Conservation (phyloP, 164 flowering plant genomes). For the Warburgia ugandensis region DNA sequence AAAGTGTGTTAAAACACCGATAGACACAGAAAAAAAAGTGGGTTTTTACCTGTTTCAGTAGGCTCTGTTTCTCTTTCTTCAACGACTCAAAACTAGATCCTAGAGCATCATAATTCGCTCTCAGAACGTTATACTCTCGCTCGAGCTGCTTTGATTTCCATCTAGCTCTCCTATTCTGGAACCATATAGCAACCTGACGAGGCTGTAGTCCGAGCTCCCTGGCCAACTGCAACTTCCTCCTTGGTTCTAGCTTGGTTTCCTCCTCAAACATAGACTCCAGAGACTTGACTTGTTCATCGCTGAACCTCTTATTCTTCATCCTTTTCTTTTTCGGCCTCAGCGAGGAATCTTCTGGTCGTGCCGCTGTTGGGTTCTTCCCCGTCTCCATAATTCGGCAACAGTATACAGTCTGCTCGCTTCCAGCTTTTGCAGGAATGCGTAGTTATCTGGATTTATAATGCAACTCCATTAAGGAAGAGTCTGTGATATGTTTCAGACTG, state of each 20-base stretch:
- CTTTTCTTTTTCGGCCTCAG: not conserved
- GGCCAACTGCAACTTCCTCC: constrained; percentile 55
- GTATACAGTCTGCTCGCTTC: too few species aligned
- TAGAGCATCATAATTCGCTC: constrained; percentile 37
- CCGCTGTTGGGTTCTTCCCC: too few species aligned
- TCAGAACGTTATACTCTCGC: constrained; percentile 40
- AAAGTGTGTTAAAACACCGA: not conserved
- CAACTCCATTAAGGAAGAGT: too few species aligned
- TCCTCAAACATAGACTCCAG: constrained; percentile 57
- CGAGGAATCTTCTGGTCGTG: not conserved
- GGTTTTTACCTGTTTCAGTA: constrained; percentile 39
- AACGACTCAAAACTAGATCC: constrained; percentile 31
- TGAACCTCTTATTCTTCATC: constrained; percentile 16
- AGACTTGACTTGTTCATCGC: constrained; percentile 31
- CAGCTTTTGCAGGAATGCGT: too few species aligned
- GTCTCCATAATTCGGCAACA: too few species aligned
- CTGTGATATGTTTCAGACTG: too few species aligned
- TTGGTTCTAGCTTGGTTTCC: constrained; percentile 59
- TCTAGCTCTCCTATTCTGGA: constrained; percentile 80
- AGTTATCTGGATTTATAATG: too few species aligned
- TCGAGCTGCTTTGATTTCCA: constrained; percentile 79
- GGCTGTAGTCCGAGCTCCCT: constrained; percentile 65
- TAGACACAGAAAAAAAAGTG: not conserved
- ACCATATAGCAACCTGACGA: constrained; percentile 85
- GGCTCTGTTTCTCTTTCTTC: constrained; percentile 47